These are phyloP conservation scores for Globisporangium nunn DNA, from an alignment of 352 stramenopile species.

Conservation along the genomic window DNA sequence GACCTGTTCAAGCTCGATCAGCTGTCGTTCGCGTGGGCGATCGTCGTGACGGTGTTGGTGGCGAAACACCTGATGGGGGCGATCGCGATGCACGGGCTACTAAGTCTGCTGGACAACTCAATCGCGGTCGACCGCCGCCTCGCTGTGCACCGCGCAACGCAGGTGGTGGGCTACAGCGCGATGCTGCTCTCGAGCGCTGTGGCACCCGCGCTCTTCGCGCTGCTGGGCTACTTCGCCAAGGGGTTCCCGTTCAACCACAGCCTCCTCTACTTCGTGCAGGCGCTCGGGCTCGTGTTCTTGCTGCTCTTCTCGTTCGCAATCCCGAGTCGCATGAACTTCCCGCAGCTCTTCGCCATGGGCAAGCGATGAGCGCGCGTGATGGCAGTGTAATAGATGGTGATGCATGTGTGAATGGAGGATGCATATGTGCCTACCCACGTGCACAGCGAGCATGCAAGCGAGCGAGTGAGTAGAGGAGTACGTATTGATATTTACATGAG, in stretches of 20 bases:
- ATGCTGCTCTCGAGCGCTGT: constrained; percentile 46
- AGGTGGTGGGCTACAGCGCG: constrained; percentile 51
- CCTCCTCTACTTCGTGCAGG: constrained; percentile 70
- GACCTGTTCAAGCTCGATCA: constrained; percentile 65
- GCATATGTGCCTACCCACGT: neutral
- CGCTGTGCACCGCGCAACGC: constrained; percentile 55
- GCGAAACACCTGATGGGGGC: constrained; percentile 57
- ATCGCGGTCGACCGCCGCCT: constrained; percentile 66
- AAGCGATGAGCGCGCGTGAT: constrained; percentile 37
- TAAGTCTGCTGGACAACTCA: constrained; percentile 72
- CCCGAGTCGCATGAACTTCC: constrained; percentile 76
- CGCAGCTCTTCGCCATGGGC: constrained; percentile 71
- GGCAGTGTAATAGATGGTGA: neutral
- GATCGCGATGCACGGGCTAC: constrained; percentile 56
- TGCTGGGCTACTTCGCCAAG: constrained; percentile 71
- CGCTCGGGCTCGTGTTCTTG: constrained; percentile 55
- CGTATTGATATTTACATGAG: constrained; percentile 13
- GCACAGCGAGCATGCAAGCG: neutral
- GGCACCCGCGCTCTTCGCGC: constrained; percentile 52
- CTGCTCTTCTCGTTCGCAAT: constrained; percentile 75
- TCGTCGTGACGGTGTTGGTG: constrained; percentile 51
- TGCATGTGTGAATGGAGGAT: neutral
- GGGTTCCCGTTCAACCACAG: constrained; percentile 75
- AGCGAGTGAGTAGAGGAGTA: neutral
- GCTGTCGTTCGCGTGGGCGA: constrained; percentile 46